phyloP scores from a whole-genome alignment of 1,139 yeast species.

The Pneumocystis carinii region DNA sequence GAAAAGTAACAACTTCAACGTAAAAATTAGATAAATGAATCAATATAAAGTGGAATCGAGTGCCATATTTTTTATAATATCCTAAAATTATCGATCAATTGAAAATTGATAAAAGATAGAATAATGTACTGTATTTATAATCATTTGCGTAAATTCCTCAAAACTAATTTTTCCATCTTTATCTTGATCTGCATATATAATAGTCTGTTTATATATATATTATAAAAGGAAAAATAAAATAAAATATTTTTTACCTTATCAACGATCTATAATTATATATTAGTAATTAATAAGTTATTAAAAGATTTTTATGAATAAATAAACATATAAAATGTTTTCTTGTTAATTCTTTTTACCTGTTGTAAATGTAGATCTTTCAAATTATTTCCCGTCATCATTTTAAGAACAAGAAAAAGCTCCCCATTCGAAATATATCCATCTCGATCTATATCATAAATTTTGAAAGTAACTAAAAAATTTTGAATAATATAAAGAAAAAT shows the following conservation, averaged over 20 bases:
- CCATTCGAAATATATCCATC: slow-evolving; percentile 95
- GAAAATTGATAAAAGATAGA: not conserved
- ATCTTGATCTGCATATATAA: slow-evolving; percentile 84
- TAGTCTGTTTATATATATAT: slow-evolving; percentile 55
- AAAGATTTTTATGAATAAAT: no score
- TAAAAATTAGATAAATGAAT: no score
- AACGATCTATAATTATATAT: slow-evolving; percentile 4
- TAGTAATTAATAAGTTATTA: no score
- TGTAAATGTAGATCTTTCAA: slow-evolving; percentile 77
- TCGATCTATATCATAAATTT: slow-evolving; percentile 85
- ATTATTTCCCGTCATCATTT: slow-evolving; percentile 94
- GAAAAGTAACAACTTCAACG: no score
- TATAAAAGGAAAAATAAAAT: not conserved
- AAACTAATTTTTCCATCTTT: slow-evolving; percentile 81
- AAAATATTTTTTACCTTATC: slow-evolving; percentile 5
- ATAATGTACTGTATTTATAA: slow-evolving; percentile 21
- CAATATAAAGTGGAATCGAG: not conserved
- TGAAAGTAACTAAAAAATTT: slow-evolving; percentile 48
- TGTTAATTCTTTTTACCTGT: slow-evolving; percentile 29
- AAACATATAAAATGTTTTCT: not conserved
- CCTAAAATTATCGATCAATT: slow-evolving; percentile 23
- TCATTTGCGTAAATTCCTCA: slow-evolving; percentile 57
- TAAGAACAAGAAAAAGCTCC: slow-evolving; percentile 77
- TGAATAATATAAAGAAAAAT: not conserved
- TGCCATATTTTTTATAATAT: slow-evolving; percentile 23